Evolutionary conservation across 176 grass and related monocot species (phyloP).

Genomic region (Lolium multiflorum): DNA sequence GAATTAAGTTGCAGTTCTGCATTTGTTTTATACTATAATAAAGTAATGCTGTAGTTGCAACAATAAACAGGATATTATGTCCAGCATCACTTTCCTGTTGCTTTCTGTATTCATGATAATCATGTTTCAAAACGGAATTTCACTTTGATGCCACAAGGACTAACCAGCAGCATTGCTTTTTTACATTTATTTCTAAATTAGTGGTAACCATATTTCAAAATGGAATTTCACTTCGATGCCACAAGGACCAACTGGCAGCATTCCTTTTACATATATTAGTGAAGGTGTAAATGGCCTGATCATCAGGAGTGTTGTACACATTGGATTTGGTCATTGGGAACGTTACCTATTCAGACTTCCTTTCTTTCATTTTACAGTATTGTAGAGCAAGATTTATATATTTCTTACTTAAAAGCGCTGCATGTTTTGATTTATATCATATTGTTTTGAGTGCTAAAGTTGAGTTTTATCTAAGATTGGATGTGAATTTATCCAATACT

Average conservation of each 20-base stretch:
- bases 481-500: constrained; percentile 1
- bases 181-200: background rate
- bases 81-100: background rate
- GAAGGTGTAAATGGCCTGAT: background rate
- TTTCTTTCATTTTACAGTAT: background rate
- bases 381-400: background rate
- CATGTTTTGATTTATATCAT: background rate
- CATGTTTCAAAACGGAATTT: background rate
- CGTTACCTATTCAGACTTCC: background rate
- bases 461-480: background rate
- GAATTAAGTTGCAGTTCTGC: background rate
- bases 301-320: background rate
- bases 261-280: constrained; percentile 6
- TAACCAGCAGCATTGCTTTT: constrained; percentile 3
- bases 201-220: constrained; percentile 10
- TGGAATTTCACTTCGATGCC: constrained; percentile 1
- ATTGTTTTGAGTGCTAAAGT: background rate
- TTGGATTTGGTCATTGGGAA: too few relatives aligned
- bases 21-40: background rate
- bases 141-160: constrained; percentile 14
- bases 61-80: background rate
- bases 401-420: too few relatives aligned
- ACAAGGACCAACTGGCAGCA: background rate
- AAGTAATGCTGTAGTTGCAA: background rate
- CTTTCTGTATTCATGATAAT: constrained; percentile 4